These are phyloP conservation scores for Verticillium isaacii DNA, from an alignment of 2,329 filamentous ascomycete genomes.

Conservation along the genomic window DNA sequence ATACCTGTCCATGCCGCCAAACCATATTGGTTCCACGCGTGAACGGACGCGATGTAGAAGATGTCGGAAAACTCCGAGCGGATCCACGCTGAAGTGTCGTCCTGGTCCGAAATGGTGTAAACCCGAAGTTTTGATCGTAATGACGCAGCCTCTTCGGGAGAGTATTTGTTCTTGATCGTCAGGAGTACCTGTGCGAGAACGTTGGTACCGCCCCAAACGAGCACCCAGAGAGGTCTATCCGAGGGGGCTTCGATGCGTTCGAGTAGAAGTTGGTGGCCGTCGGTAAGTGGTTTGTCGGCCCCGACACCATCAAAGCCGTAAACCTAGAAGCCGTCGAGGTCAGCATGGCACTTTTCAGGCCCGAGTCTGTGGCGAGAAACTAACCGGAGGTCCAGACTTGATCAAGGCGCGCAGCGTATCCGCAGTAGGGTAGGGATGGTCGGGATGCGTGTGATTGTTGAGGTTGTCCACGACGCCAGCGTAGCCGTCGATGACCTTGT, in stretches of 20 bases:
- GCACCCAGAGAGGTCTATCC: slow-evolving; percentile 42
- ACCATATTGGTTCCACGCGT: slow-evolving; percentile 51
- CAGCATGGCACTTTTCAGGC: background rate
- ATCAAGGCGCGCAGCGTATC: slow-evolving; percentile 28
- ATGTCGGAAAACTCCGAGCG: slow-evolving; percentile 45
- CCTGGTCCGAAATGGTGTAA: slow-evolving; percentile 55
- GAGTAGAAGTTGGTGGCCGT: slow-evolving; percentile 37
- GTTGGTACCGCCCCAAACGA: slow-evolving; percentile 49
- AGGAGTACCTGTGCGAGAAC: slow-evolving; percentile 43
- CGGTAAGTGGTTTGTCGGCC: slow-evolving; percentile 18
- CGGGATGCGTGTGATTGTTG: slow-evolving; percentile 38
- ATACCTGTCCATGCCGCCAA: slow-evolving; percentile 53
- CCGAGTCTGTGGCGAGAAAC: background rate
- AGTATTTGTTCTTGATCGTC: slow-evolving; percentile 28
- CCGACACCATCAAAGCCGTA: slow-evolving; percentile 26
- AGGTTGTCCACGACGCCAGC: slow-evolving; percentile 37
- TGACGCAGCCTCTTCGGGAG: slow-evolving; percentile 21
- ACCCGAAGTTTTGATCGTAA: slow-evolving; percentile 40
- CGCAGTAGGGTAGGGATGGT: slow-evolving; percentile 32
- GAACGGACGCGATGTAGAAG: slow-evolving; percentile 50
- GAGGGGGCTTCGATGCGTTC: slow-evolving; percentile 12
- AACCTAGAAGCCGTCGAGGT: background rate
- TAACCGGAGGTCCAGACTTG: slow-evolving; percentile 20
- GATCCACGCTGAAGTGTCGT: slow-evolving; percentile 52
- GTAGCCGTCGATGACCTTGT: slow-evolving; percentile 35